These are phyloP conservation scores for Scheffersomyces quercinus DNA, from an alignment of 1,139 yeast species.

Conservation along the genomic window DNA sequence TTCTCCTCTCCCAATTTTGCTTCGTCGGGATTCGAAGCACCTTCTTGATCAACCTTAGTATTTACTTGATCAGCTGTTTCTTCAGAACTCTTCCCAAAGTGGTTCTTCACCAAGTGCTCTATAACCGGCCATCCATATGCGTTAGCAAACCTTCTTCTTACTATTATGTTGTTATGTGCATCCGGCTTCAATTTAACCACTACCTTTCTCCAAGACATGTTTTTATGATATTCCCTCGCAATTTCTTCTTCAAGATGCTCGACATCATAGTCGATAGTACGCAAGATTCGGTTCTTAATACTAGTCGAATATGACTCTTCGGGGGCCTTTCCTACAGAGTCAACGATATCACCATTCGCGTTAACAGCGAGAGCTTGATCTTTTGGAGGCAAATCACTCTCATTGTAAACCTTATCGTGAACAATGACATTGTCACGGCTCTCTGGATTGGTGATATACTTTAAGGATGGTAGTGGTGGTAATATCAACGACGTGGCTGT, in stretches of 20 bases:
- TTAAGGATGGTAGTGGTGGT: slow-evolving; percentile 83
- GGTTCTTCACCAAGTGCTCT: slow-evolving; percentile 72
- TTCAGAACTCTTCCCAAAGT: slow-evolving; percentile 38
- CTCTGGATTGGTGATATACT: slow-evolving; percentile 66
- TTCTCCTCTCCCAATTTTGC: background rate
- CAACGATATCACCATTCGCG: background rate
- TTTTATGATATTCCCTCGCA: slow-evolving; percentile 86
- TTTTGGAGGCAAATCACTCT: slow-evolving; percentile 31
- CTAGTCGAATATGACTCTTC: background rate
- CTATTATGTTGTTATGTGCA: slow-evolving; percentile 93
- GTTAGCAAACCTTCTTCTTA: slow-evolving; percentile 84
- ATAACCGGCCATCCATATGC: slow-evolving; percentile 97
- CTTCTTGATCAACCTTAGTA: background rate
- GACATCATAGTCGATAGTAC: slow-evolving; percentile 16
- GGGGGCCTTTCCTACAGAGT: background rate
- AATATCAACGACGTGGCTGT: slow-evolving; percentile 76
- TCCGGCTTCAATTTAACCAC: slow-evolving; percentile 84
- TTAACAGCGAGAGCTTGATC: background rate
- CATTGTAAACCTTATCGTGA: slow-evolving; percentile 43
- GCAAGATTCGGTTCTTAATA: slow-evolving; percentile 6
- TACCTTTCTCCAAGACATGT: slow-evolving; percentile 90
- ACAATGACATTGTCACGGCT: slow-evolving; percentile 37
- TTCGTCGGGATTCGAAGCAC: background rate
- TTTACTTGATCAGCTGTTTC: background rate
- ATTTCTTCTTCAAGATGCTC: slow-evolving; percentile 69